Evolutionary conservation across 2,329 filamentous ascomycete genomes (phyloP).

Genomic region (Penicillium hesseltinei): DNA sequence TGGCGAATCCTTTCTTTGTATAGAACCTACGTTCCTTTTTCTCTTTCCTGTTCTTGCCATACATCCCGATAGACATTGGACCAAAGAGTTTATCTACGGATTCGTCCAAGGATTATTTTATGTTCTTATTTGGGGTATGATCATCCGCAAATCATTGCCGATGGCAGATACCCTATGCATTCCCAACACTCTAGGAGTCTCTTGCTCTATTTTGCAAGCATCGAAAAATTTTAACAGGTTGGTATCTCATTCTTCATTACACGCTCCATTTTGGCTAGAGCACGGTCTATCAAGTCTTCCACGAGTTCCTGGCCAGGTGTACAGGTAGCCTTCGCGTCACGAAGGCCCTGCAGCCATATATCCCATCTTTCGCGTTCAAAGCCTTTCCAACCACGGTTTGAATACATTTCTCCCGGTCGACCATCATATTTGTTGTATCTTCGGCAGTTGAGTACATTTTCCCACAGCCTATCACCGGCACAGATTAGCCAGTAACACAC

Average conservation of each 20-base stretch:
- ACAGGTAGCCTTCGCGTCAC: background rate
- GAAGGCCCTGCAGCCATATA: slow-evolving; percentile 1
- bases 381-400: background rate
- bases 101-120: background rate
- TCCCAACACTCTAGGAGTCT: background rate
- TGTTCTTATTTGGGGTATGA: background rate
- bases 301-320: background rate
- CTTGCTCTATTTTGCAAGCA: background rate
- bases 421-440: slow-evolving; percentile 8
- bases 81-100: background rate
- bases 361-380: slow-evolving; percentile 6
- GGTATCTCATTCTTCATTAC: background rate
- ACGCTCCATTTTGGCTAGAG: background rate
- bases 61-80: background rate
- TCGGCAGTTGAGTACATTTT: slow-evolving; percentile 2
- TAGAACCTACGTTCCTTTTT: no score
- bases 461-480: slow-evolving; percentile 6
- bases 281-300: background rate
- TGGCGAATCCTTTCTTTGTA: no score
- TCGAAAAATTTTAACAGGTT: background rate
- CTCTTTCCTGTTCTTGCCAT: background rate
- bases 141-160: background rate
- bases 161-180: background rate
- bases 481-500: slow-evolving; percentile 7
- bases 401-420: background rate